These are phyloP conservation scores for Corinectria fuckeliana DNA, from an alignment of 2,329 filamentous ascomycete species.

Conservation along the genomic window DNA sequence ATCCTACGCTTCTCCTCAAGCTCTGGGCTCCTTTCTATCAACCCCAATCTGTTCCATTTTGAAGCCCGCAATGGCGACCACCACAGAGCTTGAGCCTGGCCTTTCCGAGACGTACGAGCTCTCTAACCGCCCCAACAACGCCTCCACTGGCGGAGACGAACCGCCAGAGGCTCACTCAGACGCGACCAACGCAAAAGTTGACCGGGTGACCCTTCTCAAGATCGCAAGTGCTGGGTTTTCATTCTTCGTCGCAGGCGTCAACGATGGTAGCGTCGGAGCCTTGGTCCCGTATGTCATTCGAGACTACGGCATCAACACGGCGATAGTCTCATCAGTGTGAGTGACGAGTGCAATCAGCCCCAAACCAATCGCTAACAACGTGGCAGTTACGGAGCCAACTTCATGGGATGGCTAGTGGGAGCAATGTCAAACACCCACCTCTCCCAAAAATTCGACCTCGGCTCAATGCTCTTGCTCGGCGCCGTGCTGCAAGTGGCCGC, in stretches of 20 bases:
- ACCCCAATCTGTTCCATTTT: not conserved
- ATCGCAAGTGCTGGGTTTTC: conserved; percentile 63
- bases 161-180: not conserved
- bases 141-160: not conserved
- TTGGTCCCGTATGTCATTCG: conserved; percentile 68
- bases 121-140: not conserved
- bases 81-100: conserved; percentile 8
- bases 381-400: conserved; percentile 54
- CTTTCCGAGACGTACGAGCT: conserved; percentile 13
- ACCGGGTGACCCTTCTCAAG: conserved; percentile 45
- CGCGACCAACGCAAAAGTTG: not conserved
- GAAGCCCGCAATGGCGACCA: not conserved
- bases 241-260: conserved; percentile 70
- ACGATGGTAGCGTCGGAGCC: conserved; percentile 69
- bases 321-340: conserved; percentile 58
- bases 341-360: conserved; percentile 11
- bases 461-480: conserved; percentile 62
- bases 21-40: not conserved
- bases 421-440: conserved; percentile 63
- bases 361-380: not conserved
- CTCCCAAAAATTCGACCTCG: conserved; percentile 59
- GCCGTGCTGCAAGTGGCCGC: conserved; percentile 61
- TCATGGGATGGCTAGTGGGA: conserved; percentile 65
- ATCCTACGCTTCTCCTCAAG: not conserved
- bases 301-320: conserved; percentile 60